Conservation (phyloP, 306 rosid species). For the Trifolium subterraneum region DNA sequence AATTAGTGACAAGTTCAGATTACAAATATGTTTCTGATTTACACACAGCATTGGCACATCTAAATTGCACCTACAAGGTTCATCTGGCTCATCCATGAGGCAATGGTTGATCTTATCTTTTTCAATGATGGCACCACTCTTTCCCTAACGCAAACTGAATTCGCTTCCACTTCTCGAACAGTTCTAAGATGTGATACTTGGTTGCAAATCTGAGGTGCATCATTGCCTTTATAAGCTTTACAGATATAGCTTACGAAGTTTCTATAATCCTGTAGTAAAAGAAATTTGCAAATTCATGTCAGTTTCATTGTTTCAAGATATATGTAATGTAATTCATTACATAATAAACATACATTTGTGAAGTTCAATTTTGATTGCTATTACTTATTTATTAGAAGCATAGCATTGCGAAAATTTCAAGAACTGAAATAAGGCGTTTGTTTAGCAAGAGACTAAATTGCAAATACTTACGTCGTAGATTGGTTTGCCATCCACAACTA, state of each 20-base stretch:
- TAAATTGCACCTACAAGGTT: constrained; percentile 45
- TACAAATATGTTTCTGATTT: constrained; percentile 7
- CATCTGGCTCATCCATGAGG: constrained; percentile 62
- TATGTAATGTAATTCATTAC: background rate
- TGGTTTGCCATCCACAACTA: constrained; percentile 81
- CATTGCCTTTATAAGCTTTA: constrained; percentile 67
- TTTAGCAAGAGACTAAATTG: constrained; percentile 10
- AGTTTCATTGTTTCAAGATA: background rate
- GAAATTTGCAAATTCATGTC: constrained; percentile 23
- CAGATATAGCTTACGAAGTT: constrained; percentile 73
- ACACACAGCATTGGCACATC: constrained; percentile 6
- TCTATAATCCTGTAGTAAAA: constrained; percentile 71
- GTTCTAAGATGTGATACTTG: constrained; percentile 45
- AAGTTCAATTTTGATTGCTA: background rate
- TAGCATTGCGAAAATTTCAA: background rate
- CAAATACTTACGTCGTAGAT: constrained; percentile 74
- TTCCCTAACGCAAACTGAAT: constrained; percentile 43
- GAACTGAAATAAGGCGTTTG: background rate
- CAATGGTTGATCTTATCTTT: constrained; percentile 50
- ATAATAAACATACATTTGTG: background rate
- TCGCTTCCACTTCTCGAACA: constrained; percentile 32
- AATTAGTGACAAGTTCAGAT: constrained; percentile 14
- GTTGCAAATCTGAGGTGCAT: constrained; percentile 50
- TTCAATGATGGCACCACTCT: constrained; percentile 36
- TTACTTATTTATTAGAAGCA: background rate